Evolutionary conservation across 371 early-diverging fungal species (phyloP).

Genomic region (Mortierella sp.): DNA sequence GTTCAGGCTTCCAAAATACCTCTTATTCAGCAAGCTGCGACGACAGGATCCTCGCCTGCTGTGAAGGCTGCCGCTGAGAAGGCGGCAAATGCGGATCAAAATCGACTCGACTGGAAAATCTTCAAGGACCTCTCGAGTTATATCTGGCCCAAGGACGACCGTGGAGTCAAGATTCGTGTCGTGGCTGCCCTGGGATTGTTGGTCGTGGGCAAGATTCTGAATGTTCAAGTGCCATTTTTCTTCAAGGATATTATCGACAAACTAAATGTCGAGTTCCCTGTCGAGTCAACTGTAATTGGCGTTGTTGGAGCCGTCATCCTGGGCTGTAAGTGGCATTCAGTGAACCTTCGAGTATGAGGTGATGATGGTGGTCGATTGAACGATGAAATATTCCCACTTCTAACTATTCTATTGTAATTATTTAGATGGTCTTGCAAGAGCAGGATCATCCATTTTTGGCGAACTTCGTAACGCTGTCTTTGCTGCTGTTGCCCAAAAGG

Average conservation of each 20-base stretch:
- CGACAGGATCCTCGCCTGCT: neutral
- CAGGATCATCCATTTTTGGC: conserved; percentile 87
- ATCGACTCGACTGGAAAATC: conserved; percentile 74
- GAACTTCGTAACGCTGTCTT: conserved; percentile 97
- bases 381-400: too few relatives aligned
- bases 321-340: conserved; percentile 79
- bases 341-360: too few relatives aligned
- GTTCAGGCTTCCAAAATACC: conserved; percentile 13
- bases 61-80: conserved; percentile 25
- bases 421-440: conserved; percentile 90
- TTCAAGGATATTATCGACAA: conserved; percentile 94
- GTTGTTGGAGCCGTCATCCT: conserved; percentile 90
- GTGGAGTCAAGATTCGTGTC: conserved; percentile 87
- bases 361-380: neutral
- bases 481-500: conserved; percentile 94
- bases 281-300: conserved; percentile 75
- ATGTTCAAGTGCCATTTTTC: conserved; percentile 95
- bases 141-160: conserved; percentile 92
- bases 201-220: conserved; percentile 87
- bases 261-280: conserved; percentile 66
- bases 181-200: conserved; percentile 86
- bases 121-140: conserved; percentile 85
- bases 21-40: conserved; percentile 12
- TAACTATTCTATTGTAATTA: conserved; percentile 7
- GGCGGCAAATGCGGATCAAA: conserved; percentile 39